phyloP scores from a whole-genome alignment of 805 yeast genomes.

The Sungouiozyma ichnusensis region DNA sequence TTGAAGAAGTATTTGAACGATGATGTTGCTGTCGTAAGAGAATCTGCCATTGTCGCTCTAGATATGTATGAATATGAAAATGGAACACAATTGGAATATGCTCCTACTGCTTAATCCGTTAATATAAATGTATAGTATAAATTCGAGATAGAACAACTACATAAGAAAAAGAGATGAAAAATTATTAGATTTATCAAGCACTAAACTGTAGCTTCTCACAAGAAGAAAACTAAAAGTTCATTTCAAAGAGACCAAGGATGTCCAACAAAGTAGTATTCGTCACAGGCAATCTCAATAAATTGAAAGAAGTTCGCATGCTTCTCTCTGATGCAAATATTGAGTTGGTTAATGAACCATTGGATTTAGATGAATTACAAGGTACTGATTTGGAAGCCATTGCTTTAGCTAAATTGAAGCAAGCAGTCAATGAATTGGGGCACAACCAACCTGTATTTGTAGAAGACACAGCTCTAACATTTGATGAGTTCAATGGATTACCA shows the following conservation, averaged over 20 bases:
- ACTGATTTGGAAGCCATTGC: conserved; percentile 69
- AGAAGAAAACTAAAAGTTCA: not conserved
- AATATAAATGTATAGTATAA: not conserved
- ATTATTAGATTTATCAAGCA: not conserved
- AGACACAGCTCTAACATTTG: conserved; percentile 83
- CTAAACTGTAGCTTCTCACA: not conserved
- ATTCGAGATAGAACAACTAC: not conserved
- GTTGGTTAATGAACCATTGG: conserved; percentile 56
- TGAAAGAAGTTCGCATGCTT: conserved; percentile 73
- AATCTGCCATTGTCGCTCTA: conserved; percentile 91
- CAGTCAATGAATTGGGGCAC: conserved; percentile 50
- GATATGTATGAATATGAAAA: conserved; percentile 97
- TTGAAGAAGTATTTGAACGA: conserved; percentile 71
- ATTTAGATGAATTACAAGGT: conserved; percentile 88
- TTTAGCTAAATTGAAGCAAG: conserved; percentile 55
- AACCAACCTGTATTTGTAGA: conserved; percentile 84
- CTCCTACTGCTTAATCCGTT: conserved; percentile 16
- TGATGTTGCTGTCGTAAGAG: conserved; percentile 83
- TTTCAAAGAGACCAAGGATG: not conserved
- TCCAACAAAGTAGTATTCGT: conserved; percentile 47
- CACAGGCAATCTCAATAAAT: conserved; percentile 83
- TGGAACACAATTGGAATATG: conserved; percentile 72
- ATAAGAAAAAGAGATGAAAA: not conserved
- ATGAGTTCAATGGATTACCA: conserved; percentile 74
- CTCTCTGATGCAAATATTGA: conserved; percentile 30